phyloP scores from a whole-genome alignment of 2,329 filamentous ascomycete genomes.

The Beauveria pseudobassiana region DNA sequence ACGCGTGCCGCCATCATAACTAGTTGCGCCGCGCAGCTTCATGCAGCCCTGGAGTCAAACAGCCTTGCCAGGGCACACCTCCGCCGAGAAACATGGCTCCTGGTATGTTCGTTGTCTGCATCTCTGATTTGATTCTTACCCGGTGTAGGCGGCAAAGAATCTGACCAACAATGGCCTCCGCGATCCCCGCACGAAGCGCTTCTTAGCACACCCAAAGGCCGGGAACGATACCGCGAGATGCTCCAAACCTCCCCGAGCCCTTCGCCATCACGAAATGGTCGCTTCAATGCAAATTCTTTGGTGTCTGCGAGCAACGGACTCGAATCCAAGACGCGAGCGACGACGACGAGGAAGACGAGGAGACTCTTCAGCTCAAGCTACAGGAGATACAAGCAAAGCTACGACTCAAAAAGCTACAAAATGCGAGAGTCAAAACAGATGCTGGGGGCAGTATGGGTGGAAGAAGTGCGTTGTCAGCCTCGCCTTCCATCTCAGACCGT shows the following conservation, averaged over 20 bases:
- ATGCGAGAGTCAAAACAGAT: constrained; percentile 28
- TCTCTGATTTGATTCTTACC: constrained; percentile 11
- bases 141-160: constrained; percentile 21
- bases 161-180: constrained; percentile 56
- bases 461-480: constrained; percentile 6
- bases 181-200: constrained; percentile 59
- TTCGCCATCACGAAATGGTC: constrained; percentile 42
- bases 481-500: not conserved
- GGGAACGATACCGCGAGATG: constrained; percentile 64
- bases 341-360: constrained; percentile 86
- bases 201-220: constrained; percentile 66
- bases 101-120: constrained; percentile 9
- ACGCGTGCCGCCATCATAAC: not conserved
- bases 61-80: constrained; percentile 4
- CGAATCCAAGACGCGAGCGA: constrained; percentile 39
- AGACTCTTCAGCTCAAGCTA: constrained; percentile 77
- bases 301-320: constrained; percentile 27
- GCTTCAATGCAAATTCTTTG: not conserved
- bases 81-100: constrained; percentile 15
- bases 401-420: constrained; percentile 79
- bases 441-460: constrained; percentile 13
- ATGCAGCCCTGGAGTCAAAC: constrained; percentile 7
- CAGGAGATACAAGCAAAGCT: constrained; percentile 83
- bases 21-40: not conserved
- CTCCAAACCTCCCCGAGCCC: constrained; percentile 61